A percentile compares a stretch with the other conserved stretches of the same genome.
phyloP scores from a whole-genome alignment of 768 basidiomycete species.

The Leccinum incarnatum region DNA sequence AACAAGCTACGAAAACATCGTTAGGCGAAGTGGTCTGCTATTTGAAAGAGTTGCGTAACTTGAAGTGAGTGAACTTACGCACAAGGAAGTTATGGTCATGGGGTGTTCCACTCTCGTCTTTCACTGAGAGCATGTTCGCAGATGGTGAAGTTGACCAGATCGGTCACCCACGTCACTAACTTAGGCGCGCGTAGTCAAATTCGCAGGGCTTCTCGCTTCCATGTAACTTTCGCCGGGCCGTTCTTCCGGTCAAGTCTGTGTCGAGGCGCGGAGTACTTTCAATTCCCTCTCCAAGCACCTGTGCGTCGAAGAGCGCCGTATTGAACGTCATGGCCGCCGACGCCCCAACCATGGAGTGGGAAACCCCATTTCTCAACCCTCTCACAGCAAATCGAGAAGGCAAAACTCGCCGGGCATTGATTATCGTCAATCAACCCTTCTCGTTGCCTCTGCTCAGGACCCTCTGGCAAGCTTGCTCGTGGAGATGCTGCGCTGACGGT shows the following conservation, averaged over 20 bases:
- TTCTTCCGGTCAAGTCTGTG: not conserved
- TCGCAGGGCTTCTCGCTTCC: too few relatives aligned
- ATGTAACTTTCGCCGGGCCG: not conserved
- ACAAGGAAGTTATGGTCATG: too few relatives aligned
- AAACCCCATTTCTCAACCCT: slow-evolving; percentile 25
- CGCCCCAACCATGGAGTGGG: slow-evolving; percentile 20
- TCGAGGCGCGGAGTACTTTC: not conserved
- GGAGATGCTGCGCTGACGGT: slow-evolving; percentile 80
- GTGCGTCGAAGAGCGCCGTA: not conserved
- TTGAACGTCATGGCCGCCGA: slow-evolving; percentile 1
- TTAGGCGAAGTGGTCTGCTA: too few relatives aligned
- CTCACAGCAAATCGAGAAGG: not conserved
- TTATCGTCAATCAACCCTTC: slow-evolving; percentile 92
- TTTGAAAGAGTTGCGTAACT: too few relatives aligned
- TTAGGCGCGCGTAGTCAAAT: too few relatives aligned
- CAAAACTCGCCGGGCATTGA: slow-evolving; percentile 48
- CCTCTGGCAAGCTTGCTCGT: slow-evolving; percentile 52
- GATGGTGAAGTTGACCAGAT: too few relatives aligned
- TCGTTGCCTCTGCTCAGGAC: slow-evolving; percentile 55
- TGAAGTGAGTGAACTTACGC: too few relatives aligned
- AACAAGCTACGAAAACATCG: too few relatives aligned
- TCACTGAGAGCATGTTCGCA: too few relatives aligned
- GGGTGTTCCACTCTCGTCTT: too few relatives aligned
- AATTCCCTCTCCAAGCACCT: not conserved
- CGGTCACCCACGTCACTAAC: too few relatives aligned